A percentile compares a stretch with the other conserved stretches of the same genome.
phyloP scores from a whole-genome alignment of 2,329 filamentous ascomycete genomes.

The Tolypocladium guangdongense region DNA sequence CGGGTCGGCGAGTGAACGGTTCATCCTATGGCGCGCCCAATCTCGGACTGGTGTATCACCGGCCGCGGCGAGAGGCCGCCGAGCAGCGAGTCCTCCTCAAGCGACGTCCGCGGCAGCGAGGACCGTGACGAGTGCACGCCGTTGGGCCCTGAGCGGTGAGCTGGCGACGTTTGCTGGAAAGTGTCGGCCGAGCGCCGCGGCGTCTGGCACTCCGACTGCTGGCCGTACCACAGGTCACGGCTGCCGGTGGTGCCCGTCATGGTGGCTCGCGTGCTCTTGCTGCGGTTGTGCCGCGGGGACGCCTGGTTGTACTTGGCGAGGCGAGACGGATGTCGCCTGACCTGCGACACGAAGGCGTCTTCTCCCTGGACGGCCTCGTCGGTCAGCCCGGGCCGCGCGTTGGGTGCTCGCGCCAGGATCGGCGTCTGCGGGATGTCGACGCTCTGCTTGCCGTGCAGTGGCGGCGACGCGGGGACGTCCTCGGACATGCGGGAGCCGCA shows the following conservation, averaged over 20 bases:
- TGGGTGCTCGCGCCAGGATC: constrained; percentile 48
- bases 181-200: constrained; percentile 23
- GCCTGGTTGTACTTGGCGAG: constrained; percentile 37
- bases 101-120: constrained; percentile 31
- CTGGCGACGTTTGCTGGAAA: constrained; percentile 2
- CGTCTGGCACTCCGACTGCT: constrained; percentile 19
- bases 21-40: constrained; percentile 46
- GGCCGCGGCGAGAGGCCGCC: constrained; percentile 40
- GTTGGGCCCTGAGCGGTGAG: background rate
- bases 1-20: background rate
- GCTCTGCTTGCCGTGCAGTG: constrained; percentile 29
- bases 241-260: constrained; percentile 28
- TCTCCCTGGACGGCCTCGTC: constrained; percentile 51
- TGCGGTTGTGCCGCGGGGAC: constrained; percentile 24
- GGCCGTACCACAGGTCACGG: constrained; percentile 26
- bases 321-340: constrained; percentile 42
- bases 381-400: constrained; percentile 50
- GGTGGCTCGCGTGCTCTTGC: constrained; percentile 36
- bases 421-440: constrained; percentile 36
- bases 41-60: constrained; percentile 32
- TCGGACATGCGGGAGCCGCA: constrained; percentile 11
- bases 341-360: constrained; percentile 42
- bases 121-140: constrained; percentile 28
- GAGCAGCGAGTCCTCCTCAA: constrained; percentile 33
- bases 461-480: constrained; percentile 16